Evolutionary conservation across 179 eudicot species (phyloP).

Genomic region (Heliamphora pulchella): DNA sequence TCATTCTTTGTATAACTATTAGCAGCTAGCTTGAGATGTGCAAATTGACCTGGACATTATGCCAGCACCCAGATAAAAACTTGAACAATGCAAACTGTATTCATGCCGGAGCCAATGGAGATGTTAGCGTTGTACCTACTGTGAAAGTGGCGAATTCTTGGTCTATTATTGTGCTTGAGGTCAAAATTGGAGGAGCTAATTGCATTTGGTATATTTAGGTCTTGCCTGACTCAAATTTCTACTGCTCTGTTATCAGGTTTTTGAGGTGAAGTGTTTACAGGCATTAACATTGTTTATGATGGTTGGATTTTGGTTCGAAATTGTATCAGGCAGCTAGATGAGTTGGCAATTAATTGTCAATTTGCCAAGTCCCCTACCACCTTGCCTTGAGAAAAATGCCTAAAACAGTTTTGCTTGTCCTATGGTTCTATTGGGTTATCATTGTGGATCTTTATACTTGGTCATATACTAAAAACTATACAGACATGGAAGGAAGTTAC

Average conservation of each 20-base stretch:
- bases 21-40: neutral
- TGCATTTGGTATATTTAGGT: neutral
- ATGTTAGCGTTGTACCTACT: neutral
- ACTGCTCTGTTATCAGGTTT: neutral
- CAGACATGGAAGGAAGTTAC: too few relatives aligned
- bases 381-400: neutral
- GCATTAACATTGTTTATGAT: neutral
- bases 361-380: neutral
- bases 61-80: neutral
- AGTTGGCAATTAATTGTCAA: neutral
- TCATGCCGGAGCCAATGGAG: neutral
- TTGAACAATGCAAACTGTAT: neutral
- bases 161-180: neutral
- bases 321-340: neutral
- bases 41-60: neutral
- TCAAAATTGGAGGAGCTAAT: neutral
- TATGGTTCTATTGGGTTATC: conserved; percentile 5
- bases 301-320: neutral
- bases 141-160: neutral
- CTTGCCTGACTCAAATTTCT: neutral
- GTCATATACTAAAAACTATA: neutral
- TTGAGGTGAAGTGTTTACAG: neutral
- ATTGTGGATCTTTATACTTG: neutral
- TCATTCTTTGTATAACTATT: neutral
- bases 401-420: neutral